phyloP scores from a whole-genome alignment of 129 eudicot species.

The Arctium lappa region DNA sequence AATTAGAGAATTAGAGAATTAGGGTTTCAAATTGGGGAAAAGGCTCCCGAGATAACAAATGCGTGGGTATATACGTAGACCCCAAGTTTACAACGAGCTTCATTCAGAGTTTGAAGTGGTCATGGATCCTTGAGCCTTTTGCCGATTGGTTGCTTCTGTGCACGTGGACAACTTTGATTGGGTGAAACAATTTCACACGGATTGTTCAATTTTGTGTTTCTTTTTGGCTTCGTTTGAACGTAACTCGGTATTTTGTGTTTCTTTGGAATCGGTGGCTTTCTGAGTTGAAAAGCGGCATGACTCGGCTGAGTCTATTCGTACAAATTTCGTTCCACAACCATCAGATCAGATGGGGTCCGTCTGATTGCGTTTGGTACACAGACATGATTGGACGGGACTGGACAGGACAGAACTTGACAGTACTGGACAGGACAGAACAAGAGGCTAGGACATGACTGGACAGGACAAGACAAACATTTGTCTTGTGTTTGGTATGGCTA shows the following conservation, averaged over 20 bases:
- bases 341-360: too few relatives aligned
- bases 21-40: conserved; percentile 21
- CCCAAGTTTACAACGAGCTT: conserved; percentile 24
- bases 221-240: not conserved
- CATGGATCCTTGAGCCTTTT: not conserved
- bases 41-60: too few relatives aligned
- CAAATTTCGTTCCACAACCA: not conserved
- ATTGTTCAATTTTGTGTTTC: conserved; percentile 20
- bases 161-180: not conserved
- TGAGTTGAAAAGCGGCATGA: not conserved
- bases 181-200: not conserved
- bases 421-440: too few relatives aligned
- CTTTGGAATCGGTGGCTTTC: not conserved
- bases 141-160: conserved; percentile 2
- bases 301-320: not conserved
- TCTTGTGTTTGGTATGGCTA: too few relatives aligned
- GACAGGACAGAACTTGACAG: too few relatives aligned
- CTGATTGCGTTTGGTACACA: too few relatives aligned
- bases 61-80: conserved; percentile 14
- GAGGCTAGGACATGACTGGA: too few relatives aligned
- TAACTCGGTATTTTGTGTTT: conserved; percentile 19
- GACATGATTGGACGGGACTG: too few relatives aligned
- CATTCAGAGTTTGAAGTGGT: conserved; percentile 4
- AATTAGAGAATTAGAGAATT: not conserved
- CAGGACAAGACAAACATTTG: too few relatives aligned